These are phyloP conservation scores for Penicillium freii DNA, from an alignment of 2,329 filamentous ascomycete genomes.

Conservation along the genomic window DNA sequence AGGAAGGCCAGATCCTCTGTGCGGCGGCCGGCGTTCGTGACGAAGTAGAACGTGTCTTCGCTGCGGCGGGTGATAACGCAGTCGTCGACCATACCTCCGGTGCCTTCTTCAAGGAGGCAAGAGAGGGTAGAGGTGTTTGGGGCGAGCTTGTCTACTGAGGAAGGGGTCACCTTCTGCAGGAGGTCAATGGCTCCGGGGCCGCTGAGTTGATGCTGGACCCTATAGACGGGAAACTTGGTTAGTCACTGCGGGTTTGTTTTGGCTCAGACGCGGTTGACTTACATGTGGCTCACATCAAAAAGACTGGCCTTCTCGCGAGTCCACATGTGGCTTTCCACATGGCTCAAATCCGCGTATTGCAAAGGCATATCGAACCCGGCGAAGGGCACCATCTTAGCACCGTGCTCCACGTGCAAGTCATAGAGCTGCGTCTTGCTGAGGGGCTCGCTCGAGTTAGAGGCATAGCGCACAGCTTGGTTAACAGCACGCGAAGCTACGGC, in stretches of 20 bases:
- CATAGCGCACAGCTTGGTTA: slow-evolving; percentile 29
- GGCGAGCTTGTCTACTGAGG: slow-evolving; percentile 63
- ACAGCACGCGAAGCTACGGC: slow-evolving; percentile 14
- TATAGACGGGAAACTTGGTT: slow-evolving; percentile 26
- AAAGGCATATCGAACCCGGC: slow-evolving; percentile 91
- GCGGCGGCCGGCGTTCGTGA: slow-evolving; percentile 90
- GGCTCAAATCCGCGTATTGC: slow-evolving; percentile 74
- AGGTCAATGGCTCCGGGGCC: slow-evolving; percentile 79
- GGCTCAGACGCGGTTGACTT: slow-evolving; percentile 33
- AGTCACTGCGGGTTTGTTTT: slow-evolving; percentile 10
- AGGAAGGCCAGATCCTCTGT: slow-evolving; percentile 85
- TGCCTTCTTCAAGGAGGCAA: slow-evolving; percentile 73
- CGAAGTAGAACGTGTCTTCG: slow-evolving; percentile 78
- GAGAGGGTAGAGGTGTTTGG: slow-evolving; percentile 75
- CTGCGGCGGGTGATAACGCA: slow-evolving; percentile 82
- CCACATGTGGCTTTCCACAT: slow-evolving; percentile 83
- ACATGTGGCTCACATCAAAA: slow-evolving; percentile 98
- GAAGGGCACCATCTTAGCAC: slow-evolving; percentile 95
- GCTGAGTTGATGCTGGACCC: slow-evolving; percentile 77
- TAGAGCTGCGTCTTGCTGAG: slow-evolving; percentile 66
- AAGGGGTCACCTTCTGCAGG: slow-evolving; percentile 80
- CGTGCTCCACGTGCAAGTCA: slow-evolving; percentile 71
- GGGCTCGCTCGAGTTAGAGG: slow-evolving; percentile 30
- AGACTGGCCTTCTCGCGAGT: slow-evolving; percentile 83
- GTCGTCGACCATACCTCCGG: slow-evolving; percentile 92